phyloP scores from a whole-genome alignment of 139 green algal genomes.

The Picochlorum sp. region DNA sequence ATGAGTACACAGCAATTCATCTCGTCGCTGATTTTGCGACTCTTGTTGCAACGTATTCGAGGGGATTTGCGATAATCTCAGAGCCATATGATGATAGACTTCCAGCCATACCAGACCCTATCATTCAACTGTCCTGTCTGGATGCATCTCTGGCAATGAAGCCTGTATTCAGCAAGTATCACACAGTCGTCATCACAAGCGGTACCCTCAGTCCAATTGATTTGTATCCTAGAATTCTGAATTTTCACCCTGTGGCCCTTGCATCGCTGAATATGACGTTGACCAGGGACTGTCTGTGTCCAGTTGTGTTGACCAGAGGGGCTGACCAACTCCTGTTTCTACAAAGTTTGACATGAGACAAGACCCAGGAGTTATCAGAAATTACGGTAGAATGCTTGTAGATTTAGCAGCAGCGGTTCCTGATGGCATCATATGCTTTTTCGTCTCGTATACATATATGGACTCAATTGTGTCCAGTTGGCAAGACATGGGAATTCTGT shows the following conservation, averaged over 20 bases:
- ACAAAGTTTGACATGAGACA: constrained; percentile 87
- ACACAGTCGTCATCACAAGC: constrained; percentile 93
- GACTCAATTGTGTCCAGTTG: constrained; percentile 86
- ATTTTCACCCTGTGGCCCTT: constrained; percentile 88
- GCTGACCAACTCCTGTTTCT: constrained; percentile 84
- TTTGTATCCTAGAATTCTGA: constrained; percentile 93
- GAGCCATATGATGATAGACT: constrained; percentile 96
- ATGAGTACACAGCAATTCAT: constrained; percentile 84
- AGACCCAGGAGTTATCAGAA: constrained; percentile 65
- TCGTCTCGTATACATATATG: constrained; percentile 99
- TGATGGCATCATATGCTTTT: constrained; percentile 95
- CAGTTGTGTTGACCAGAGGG: constrained; percentile 85
- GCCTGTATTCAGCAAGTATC: constrained; percentile 89
- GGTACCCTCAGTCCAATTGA: constrained; percentile 95
- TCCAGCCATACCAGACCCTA: constrained; percentile 85
- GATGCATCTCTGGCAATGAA: constrained; percentile 92
- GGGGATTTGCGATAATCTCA: constrained; percentile 95
- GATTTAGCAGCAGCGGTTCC: constrained; percentile 81
- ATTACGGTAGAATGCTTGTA: constrained; percentile 89
- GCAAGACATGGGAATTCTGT: constrained; percentile 90
- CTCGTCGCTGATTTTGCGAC: constrained; percentile 96
- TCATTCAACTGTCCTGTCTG: constrained; percentile 91
- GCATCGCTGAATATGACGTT: constrained; percentile 90
- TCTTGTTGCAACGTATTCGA: constrained; percentile 85
- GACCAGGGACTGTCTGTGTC: constrained; percentile 91